Percentiles rank a stretch among this genome's conserved stretches.
Evolutionary conservation across 805 yeast species (phyloP).

Genomic region (Yamadazyma sp.): DNA sequence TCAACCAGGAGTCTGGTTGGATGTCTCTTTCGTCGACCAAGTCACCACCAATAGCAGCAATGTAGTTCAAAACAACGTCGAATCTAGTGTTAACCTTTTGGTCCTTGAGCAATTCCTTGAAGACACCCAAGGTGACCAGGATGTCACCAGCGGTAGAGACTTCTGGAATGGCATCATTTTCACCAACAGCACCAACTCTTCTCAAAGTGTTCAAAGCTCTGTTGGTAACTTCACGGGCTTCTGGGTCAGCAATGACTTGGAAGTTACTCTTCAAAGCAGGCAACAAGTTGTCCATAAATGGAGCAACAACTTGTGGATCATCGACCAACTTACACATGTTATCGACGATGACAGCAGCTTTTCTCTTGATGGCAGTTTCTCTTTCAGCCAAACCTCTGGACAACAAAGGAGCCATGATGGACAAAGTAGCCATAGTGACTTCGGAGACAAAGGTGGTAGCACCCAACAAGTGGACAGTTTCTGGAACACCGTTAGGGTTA

Average conservation of each 20-base stretch:
- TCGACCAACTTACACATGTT: slow-evolving; percentile 99
- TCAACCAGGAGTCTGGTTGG: slow-evolving; percentile 89
- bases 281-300: slow-evolving; percentile 91
- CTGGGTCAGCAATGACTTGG: slow-evolving; percentile 98
- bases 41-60: slow-evolving; percentile 97
- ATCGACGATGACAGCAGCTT: slow-evolving; percentile 98
- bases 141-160: slow-evolving; percentile 98
- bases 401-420: slow-evolving; percentile 98
- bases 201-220: slow-evolving; percentile 96
- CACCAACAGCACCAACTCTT: slow-evolving; percentile 98
- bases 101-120: slow-evolving; percentile 68
- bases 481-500: slow-evolving; percentile 95
- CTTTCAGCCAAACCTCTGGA: slow-evolving; percentile 99
- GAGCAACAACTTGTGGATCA: slow-evolving; percentile 99
- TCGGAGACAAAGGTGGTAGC: slow-evolving; percentile 99
- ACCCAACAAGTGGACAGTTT: slow-evolving; percentile 98
- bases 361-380: slow-evolving; percentile 99
- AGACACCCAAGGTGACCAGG: slow-evolving; percentile 78
- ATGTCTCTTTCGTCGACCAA: slow-evolving; percentile 95
- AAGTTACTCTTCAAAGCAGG: slow-evolving; percentile 95
- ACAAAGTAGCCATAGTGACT: slow-evolving; percentile 98
- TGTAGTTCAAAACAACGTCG: slow-evolving; percentile 72
- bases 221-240: slow-evolving; percentile 97
- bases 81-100: slow-evolving; percentile 68
- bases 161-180: slow-evolving; percentile 89